Evolutionary conservation across 2,329 filamentous ascomycete species (phyloP).

Genomic region (Tolypocladium sp.): DNA sequence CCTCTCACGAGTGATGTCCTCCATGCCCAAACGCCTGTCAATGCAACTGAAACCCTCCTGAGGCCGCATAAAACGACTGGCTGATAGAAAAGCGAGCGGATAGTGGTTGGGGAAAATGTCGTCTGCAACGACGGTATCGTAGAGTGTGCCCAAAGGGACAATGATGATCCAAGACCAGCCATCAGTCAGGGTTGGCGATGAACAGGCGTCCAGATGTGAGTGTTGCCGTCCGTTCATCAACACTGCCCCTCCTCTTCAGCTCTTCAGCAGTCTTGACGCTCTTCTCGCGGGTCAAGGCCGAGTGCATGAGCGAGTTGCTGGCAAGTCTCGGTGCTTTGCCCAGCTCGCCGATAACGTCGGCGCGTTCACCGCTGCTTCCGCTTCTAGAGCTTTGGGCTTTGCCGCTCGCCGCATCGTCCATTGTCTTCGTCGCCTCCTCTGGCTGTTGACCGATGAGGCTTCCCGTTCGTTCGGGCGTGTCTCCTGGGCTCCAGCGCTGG

Average conservation of each 20-base stretch:
- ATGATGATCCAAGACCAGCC: not conserved
- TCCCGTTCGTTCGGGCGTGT: slow-evolving; percentile 45
- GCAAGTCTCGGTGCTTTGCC: slow-evolving; percentile 40
- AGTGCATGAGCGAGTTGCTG: slow-evolving; percentile 48
- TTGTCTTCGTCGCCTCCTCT: slow-evolving; percentile 14
- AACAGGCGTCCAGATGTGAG: slow-evolving; percentile 66
- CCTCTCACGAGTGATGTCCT: slow-evolving; percentile 8
- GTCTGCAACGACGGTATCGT: not conserved
- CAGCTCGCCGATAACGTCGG: slow-evolving; percentile 52
- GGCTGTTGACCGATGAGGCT: slow-evolving; percentile 39
- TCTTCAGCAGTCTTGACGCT: slow-evolving; percentile 62
- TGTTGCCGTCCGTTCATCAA: slow-evolving; percentile 73
- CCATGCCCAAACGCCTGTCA: slow-evolving; percentile 8
- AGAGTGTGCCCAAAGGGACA: not conserved
- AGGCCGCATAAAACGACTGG: not conserved
- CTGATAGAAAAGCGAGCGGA: not conserved
- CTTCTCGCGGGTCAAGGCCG: slow-evolving; percentile 53
- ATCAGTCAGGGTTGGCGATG: slow-evolving; percentile 73
- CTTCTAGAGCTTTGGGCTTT: slow-evolving; percentile 42
- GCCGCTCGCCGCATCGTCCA: slow-evolving; percentile 35
- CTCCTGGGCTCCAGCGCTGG: slow-evolving; percentile 41
- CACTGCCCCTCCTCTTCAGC: slow-evolving; percentile 66
- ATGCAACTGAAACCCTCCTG: slow-evolving; percentile 3
- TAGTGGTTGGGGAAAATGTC: not conserved
- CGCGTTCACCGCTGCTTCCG: slow-evolving; percentile 49